Conservation (phyloP, 2,329 filamentous ascomycete species). For the Gaeumannomyces tritici region DNA sequence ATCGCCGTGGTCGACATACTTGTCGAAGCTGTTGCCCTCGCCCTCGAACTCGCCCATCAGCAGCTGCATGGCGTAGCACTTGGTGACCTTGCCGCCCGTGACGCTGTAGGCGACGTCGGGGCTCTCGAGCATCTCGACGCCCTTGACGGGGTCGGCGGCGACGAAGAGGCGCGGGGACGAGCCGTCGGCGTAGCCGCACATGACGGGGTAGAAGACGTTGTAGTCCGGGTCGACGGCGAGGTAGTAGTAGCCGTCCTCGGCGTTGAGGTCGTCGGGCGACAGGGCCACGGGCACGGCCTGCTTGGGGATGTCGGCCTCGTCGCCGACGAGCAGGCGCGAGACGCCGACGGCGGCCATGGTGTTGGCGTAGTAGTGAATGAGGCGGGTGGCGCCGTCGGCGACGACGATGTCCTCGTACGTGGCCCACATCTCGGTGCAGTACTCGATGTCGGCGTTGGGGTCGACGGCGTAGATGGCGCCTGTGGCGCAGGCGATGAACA, state of each 20-base stretch:
- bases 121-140: constrained; percentile 13
- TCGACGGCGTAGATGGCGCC: constrained; percentile 74
- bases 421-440: constrained; percentile 44
- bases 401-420: constrained; percentile 10
- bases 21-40: background rate
- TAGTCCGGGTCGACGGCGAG: constrained; percentile 12
- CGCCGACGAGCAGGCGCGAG: constrained; percentile 16
- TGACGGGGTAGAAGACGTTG: constrained; percentile 16
- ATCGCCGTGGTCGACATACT: too few relatives aligned
- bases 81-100: constrained; percentile 16
- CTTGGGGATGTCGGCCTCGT: constrained; percentile 10
- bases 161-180: constrained; percentile 17
- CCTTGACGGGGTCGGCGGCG: constrained; percentile 12
- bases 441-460: constrained; percentile 82
- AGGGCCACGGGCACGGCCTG: constrained; percentile 5
- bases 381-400: constrained; percentile 1
- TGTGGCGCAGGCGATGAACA: constrained; percentile 21
- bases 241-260: constrained; percentile 10
- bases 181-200: constrained; percentile 17
- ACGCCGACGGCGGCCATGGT: constrained; percentile 21
- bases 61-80: constrained; percentile 26
- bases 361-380: constrained; percentile 23
- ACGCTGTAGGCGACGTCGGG: constrained; percentile 14
- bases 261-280: background rate
- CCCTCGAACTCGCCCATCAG: constrained; percentile 10